These are phyloP conservation scores for Microcos paniculata DNA, from an alignment of 345 rosid genomes.

Conservation along the genomic window DNA sequence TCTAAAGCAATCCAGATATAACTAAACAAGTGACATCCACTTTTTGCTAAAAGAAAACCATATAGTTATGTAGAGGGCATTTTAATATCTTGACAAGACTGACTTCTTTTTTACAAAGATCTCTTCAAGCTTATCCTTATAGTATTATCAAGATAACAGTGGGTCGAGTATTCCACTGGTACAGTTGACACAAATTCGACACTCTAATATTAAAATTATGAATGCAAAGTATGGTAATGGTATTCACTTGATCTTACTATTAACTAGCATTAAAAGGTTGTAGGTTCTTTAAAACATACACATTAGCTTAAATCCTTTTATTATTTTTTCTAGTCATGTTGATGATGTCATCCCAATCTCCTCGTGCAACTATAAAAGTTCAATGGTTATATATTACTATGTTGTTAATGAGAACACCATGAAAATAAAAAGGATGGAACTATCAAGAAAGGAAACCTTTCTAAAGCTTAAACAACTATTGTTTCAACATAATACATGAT, in stretches of 20 bases:
- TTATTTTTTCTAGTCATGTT: not conserved
- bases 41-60: slow-evolving; percentile 4
- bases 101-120: not conserved
- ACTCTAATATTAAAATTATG: not conserved
- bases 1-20: not conserved
- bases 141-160: not conserved
- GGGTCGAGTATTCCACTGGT: not conserved
- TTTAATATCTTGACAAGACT: not conserved
- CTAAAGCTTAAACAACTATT: not conserved
- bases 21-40: not conserved
- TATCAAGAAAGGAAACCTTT: slow-evolving; percentile 3
- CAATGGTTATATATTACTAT: not conserved
- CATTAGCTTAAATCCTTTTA: not conserved
- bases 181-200: not conserved
- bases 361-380: not conserved
- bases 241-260: not conserved
- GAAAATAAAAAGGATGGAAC: not conserved
- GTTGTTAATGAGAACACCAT: not conserved
- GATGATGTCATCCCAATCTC: slow-evolving; percentile 5
- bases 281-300: slow-evolving; percentile 1
- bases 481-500: not conserved
- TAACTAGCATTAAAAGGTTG: slow-evolving; percentile 3
- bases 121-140: not conserved
- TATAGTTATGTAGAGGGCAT: not conserved
- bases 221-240: not conserved